Conservation (phyloP, 1,139 yeast species). For the Diutina ranongensis region DNA sequence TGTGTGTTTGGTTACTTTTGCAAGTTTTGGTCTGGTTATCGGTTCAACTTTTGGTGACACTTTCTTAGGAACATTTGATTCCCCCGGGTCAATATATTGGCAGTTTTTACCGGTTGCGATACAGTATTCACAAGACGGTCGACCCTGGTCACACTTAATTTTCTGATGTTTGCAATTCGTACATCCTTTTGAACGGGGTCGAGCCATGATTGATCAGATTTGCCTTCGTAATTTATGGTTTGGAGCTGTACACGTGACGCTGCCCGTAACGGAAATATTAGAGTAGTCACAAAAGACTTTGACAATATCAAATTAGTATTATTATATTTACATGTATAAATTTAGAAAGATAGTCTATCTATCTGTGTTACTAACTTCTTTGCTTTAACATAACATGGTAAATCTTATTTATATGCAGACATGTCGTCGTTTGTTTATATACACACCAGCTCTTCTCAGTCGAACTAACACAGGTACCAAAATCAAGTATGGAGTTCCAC, state of each 20-base stretch:
- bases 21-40: not conserved
- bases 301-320: too few species aligned
- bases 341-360: too few species aligned
- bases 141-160: not conserved
- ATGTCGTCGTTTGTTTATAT: too few species aligned
- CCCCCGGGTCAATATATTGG: not conserved
- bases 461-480: not conserved
- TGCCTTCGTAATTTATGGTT: too few species aligned
- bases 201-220: too few species aligned
- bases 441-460: not conserved
- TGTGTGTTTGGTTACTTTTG: not conserved
- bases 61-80: not conserved
- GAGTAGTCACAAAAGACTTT: too few species aligned
- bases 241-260: too few species aligned
- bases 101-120: not conserved
- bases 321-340: too few species aligned
- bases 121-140: conserved; percentile 3
- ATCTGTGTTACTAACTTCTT: too few species aligned
- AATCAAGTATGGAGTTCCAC: conserved; percentile 65
- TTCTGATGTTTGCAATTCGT: not conserved
- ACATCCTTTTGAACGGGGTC: conserved; percentile 6
- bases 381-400: too few species aligned
- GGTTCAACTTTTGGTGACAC: not conserved
- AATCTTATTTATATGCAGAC: too few species aligned
- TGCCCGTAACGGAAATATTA: too few species aligned